phyloP scores from a whole-genome alignment of 2,329 filamentous ascomycete species.

The Aspergillus oerlinghausenensis region DNA sequence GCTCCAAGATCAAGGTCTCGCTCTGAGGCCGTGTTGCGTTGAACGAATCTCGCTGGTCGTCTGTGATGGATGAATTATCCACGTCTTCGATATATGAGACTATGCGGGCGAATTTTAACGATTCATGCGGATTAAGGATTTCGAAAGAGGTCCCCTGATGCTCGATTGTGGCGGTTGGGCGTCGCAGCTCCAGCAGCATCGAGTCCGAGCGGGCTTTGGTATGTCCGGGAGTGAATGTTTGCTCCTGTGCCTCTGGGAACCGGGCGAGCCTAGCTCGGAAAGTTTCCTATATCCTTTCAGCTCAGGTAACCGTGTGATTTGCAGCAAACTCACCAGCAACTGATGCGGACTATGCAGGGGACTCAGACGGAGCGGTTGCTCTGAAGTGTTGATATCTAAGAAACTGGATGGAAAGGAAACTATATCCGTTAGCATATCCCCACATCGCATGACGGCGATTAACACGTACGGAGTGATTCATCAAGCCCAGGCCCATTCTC shows the following conservation, averaged over 20 bases:
- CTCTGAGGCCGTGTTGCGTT: constrained; percentile 9
- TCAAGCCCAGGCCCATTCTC: constrained; percentile 26
- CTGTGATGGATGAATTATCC: constrained; percentile 20
- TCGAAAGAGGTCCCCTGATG: constrained; percentile 35
- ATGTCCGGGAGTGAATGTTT: constrained; percentile 14
- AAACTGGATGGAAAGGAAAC: constrained; percentile 9
- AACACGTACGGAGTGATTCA: constrained; percentile 16
- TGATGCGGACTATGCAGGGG: constrained; percentile 10
- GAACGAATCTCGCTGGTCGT: constrained; percentile 21
- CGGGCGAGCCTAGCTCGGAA: constrained; percentile 28
- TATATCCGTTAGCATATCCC: background rate
- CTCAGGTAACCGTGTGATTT: background rate
- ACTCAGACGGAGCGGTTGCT: background rate
- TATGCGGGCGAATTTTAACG: constrained; percentile 31
- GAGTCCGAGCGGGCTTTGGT: constrained; percentile 23
- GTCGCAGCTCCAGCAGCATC: constrained; percentile 22
- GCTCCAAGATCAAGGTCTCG: constrained; percentile 9
- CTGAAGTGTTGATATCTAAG: constrained; percentile 4
- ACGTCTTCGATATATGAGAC: constrained; percentile 34
- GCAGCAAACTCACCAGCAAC: constrained; percentile 11
- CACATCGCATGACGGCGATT: background rate
- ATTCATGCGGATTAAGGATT: constrained; percentile 36
- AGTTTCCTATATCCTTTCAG: constrained; percentile 19
- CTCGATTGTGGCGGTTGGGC: constrained; percentile 24
- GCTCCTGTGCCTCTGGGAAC: constrained; percentile 16